Conservation (phyloP, 768 basidiomycete genomes). For the Macrocybe gigantea region DNA sequence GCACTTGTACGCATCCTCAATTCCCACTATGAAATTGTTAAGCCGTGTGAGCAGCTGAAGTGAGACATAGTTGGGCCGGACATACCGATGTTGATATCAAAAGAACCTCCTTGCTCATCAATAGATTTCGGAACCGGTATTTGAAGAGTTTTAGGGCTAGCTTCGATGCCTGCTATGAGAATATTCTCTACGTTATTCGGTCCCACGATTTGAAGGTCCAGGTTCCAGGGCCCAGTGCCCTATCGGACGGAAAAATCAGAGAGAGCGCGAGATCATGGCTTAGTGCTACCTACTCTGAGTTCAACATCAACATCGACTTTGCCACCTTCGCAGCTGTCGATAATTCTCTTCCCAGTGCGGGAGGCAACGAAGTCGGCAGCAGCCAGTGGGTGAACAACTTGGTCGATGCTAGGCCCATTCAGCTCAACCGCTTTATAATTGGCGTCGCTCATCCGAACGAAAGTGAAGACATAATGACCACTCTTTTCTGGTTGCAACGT, state of each 20-base stretch:
- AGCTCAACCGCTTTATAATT: constrained; percentile 78
- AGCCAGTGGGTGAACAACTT: constrained; percentile 87
- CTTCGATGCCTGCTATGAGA: constrained; percentile 48
- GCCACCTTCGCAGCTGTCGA: constrained; percentile 78
- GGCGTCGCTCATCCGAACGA: constrained; percentile 72
- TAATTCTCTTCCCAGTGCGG: constrained; percentile 35
- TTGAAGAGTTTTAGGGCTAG: constrained; percentile 46
- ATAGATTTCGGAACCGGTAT: constrained; percentile 66
- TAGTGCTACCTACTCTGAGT: constrained; percentile 53
- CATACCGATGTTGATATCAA: constrained; percentile 75
- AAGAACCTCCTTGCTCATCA: constrained; percentile 63
- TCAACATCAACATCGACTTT: constrained; percentile 75
- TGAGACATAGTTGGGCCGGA: background rate
- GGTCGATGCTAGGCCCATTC: constrained; percentile 73
- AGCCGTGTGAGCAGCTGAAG: background rate
- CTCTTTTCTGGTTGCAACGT: constrained; percentile 83
- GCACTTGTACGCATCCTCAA: constrained; percentile 88
- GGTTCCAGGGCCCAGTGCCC: constrained; percentile 89
- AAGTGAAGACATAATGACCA: constrained; percentile 84
- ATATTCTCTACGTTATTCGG: constrained; percentile 60
- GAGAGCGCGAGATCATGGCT: background rate
- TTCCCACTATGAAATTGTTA: constrained; percentile 50
- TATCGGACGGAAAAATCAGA: constrained; percentile 17
- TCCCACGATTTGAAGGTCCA: constrained; percentile 79
- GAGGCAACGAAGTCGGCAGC: constrained; percentile 63